Base-by-base conservation (phyloP, 257 asterid species). In the Mitragyna speciosa region DNA sequence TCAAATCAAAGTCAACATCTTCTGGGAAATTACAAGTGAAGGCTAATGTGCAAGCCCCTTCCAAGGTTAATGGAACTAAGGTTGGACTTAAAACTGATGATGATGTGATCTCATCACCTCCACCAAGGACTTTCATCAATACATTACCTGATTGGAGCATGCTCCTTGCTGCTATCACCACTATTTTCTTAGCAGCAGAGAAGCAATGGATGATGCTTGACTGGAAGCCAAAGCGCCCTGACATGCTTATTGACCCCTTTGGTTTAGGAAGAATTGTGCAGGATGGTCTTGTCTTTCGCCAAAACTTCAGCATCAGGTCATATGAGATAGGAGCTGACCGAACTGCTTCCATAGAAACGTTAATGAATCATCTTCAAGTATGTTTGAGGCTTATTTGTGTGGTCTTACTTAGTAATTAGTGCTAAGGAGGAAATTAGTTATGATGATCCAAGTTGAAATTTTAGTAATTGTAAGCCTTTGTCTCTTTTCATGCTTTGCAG, bases 141-240 rank as follows among this genome's bases (percentile, higher is more conserved):
- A 97, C 93, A 72, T 86, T 96, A 79, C 97, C 99, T 52, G 99
- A 96, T 82, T 96, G 99, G 99, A 96, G 98, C 87, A 92, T 94
- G 97, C 97, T 96, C 76, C 99, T 96, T 82, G 97, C 97, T 48
- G 97, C 98, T 77, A 89, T 96, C 76, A 94, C 98, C 2, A 96
- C 99, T 17, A 85, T 93, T 75, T 96, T 96, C 89, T 86, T 96
- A 89, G 99, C 99, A 14, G 98, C 99, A 17, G 99, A 96, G 88
- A 96, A 94, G 88, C 97, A 92, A 84, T 96, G 99, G 99, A 96
- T 91, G 97, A 93, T 92, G 98, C 96, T 96, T 89, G 99, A 96
- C 85, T 94, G 97, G 98, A 96, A 96, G 80, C 97, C 98, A 8
- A 96, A 94, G 87, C 88, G 98, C 72, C 80, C 97, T 43, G 97